Evolutionary conservation across 805 yeast genomes (phyloP).

Genomic region (Debaryomyces prosopidis): DNA sequence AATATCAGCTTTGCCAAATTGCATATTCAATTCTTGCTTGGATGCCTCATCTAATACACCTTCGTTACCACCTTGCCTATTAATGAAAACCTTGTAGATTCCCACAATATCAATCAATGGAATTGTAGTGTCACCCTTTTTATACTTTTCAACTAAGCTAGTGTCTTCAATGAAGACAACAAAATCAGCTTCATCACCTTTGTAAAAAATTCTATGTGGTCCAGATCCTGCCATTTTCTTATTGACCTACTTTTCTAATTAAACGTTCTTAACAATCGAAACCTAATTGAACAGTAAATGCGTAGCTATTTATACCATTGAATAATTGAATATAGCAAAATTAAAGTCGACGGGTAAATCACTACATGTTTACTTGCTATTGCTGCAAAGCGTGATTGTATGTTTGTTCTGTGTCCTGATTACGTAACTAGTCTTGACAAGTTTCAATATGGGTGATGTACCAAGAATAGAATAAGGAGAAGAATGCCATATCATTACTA

Average conservation of each 20-base stretch:
- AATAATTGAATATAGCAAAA: neutral
- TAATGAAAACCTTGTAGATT: conserved; percentile 62
- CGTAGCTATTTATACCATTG: too few species aligned
- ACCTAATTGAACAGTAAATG: too few species aligned
- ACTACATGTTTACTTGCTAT: neutral
- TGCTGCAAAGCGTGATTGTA: neutral
- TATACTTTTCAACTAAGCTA: conserved; percentile 48
- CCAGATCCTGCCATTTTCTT: neutral
- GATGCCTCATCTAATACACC: conserved; percentile 77
- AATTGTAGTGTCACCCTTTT: conserved; percentile 50
- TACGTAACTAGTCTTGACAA: too few species aligned
- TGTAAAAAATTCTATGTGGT: conserved; percentile 56
- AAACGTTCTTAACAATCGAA: too few species aligned
- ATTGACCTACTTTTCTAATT: too few species aligned
- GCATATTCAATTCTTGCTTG: conserved; percentile 58
- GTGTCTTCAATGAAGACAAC: conserved; percentile 61
- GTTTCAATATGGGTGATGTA: too few species aligned
- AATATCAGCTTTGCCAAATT: conserved; percentile 59
- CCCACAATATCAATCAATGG: conserved; percentile 66
- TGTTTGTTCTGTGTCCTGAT: too few species aligned
- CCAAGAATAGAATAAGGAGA: too few species aligned
- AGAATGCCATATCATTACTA: too few species aligned
- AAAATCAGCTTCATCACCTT: conserved; percentile 66
- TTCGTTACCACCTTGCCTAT: conserved; percentile 65
- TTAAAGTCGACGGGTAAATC: neutral